A percentile compares a stretch with the other conserved stretches of the same genome.
Conservation (phyloP, 306 rosid genomes). For the Vigna angularis region DNA sequence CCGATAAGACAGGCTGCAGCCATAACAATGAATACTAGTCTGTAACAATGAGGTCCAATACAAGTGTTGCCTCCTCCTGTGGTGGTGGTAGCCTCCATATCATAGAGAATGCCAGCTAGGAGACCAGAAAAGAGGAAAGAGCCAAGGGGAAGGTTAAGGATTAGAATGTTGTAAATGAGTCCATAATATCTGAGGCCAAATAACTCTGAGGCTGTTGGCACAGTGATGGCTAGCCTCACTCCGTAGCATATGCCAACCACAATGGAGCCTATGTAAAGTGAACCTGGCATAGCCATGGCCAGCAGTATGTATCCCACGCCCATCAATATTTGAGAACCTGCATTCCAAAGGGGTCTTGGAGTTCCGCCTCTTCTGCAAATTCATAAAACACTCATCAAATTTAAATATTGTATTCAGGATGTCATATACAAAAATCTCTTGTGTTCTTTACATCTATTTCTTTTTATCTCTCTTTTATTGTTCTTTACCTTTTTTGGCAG, state of each 20-base stretch:
- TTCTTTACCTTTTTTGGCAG: too few relatives aligned
- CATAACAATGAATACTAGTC: constrained; percentile 78
- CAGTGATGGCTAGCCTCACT: constrained; percentile 76
- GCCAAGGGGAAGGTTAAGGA: constrained; percentile 91
- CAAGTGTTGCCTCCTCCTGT: constrained; percentile 91
- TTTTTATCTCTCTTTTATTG: too few relatives aligned
- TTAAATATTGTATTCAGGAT: neutral
- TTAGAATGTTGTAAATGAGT: constrained; percentile 75
- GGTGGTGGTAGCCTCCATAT: constrained; percentile 77
- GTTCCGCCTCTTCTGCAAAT: constrained; percentile 61
- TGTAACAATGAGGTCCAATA: constrained; percentile 82
- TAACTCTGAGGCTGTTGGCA: constrained; percentile 74
- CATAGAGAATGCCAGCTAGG: constrained; percentile 82
- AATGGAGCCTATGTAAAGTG: constrained; percentile 76
- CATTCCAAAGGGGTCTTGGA: constrained; percentile 76
- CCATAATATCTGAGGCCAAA: constrained; percentile 83
- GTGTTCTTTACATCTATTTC: too few relatives aligned
- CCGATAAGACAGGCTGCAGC: constrained; percentile 75
- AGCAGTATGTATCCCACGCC: constrained; percentile 71
- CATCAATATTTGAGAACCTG: constrained; percentile 76
- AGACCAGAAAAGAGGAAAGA: constrained; percentile 95
- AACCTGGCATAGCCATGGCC: constrained; percentile 85
- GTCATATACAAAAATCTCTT: too few relatives aligned
- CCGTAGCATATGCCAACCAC: constrained; percentile 88
- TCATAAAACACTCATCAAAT: neutral